Evolutionary conservation across 169 alveolate species (phyloP).

Genomic region (Eimeria necatrix): DNA sequence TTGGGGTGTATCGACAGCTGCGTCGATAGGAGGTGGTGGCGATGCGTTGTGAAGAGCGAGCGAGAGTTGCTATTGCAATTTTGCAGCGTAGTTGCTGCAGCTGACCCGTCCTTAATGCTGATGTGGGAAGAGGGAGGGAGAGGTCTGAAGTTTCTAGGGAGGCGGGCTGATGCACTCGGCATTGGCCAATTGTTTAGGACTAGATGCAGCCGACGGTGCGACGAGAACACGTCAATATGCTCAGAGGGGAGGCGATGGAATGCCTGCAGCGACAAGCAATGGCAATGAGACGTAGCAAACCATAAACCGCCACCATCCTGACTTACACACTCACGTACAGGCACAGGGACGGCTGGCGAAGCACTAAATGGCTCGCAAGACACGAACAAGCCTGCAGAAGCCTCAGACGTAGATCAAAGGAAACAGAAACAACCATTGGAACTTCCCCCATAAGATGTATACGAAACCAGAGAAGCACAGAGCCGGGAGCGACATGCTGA

Average conservation of each 20-base stretch:
- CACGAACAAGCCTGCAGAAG: no score
- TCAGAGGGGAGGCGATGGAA: background rate
- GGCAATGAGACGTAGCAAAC: background rate
- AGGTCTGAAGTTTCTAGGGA: slow-evolving; percentile 62
- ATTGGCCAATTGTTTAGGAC: slow-evolving; percentile 27
- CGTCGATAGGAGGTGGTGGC: slow-evolving; percentile 59
- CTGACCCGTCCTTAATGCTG: slow-evolving; percentile 75
- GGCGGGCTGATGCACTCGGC: slow-evolving; percentile 79
- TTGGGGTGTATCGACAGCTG: background rate
- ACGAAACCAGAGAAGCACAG: no score
- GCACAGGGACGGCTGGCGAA: background rate
- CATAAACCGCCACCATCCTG: background rate
- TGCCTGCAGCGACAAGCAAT: background rate
- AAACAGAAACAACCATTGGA: no score
- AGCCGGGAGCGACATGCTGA: no score
- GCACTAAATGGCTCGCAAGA: background rate
- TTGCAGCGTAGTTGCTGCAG: slow-evolving; percentile 45
- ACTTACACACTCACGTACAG: background rate
- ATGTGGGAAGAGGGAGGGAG: slow-evolving; percentile 76
- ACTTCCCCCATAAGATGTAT: no score
- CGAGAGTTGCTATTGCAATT: slow-evolving; percentile 48
- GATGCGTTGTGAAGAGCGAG: slow-evolving; percentile 71
- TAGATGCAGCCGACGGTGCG: slow-evolving; percentile 72
- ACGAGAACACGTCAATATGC: background rate
- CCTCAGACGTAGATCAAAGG: no score